These are phyloP conservation scores for Xylogone sp. DNA, from an alignment of 2,329 filamentous ascomycete species.

Conservation along the genomic window DNA sequence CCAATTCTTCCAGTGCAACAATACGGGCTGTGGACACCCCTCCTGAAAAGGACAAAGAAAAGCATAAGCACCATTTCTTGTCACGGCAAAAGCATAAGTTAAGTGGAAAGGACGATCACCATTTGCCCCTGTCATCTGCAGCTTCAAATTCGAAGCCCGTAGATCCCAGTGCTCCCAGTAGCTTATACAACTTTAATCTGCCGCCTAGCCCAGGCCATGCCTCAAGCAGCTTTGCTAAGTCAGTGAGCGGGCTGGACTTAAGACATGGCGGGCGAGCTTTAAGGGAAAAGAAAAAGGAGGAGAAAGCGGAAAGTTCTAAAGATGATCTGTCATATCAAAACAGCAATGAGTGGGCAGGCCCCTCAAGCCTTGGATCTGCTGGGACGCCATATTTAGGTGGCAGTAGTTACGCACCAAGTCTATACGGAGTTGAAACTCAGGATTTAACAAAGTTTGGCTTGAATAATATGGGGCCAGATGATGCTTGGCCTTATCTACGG, in stretches of 20 bases:
- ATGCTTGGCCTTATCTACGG: slow-evolving; percentile 79
- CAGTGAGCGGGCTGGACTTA: slow-evolving; percentile 75
- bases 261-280: slow-evolving; percentile 73
- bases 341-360: slow-evolving; percentile 44
- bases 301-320: slow-evolving; percentile 40
- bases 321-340: slow-evolving; percentile 29
- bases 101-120: slow-evolving; percentile 67
- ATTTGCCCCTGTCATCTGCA: slow-evolving; percentile 70
- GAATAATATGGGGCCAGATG: slow-evolving; percentile 68
- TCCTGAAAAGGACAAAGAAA: slow-evolving; percentile 56
- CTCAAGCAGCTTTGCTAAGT: slow-evolving; percentile 69
- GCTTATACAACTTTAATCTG: slow-evolving; percentile 74
- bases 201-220: slow-evolving; percentile 67
- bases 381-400: slow-evolving; percentile 31
- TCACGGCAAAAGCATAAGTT: slow-evolving; percentile 77
- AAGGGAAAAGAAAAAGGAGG: slow-evolving; percentile 77
- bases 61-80: slow-evolving; percentile 76
- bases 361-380: slow-evolving; percentile 46
- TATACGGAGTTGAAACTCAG: slow-evolving; percentile 47
- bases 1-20: slow-evolving; percentile 74
- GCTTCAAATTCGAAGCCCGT: slow-evolving; percentile 73
- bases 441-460: slow-evolving; percentile 60
- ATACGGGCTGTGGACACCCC: slow-evolving; percentile 60
- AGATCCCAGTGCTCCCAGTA: slow-evolving; percentile 70
- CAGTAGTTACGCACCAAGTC: slow-evolving; percentile 25